These are phyloP conservation scores for Naganishia vishniacii DNA, from an alignment of 768 basidiomycete species.

Conservation along the genomic window DNA sequence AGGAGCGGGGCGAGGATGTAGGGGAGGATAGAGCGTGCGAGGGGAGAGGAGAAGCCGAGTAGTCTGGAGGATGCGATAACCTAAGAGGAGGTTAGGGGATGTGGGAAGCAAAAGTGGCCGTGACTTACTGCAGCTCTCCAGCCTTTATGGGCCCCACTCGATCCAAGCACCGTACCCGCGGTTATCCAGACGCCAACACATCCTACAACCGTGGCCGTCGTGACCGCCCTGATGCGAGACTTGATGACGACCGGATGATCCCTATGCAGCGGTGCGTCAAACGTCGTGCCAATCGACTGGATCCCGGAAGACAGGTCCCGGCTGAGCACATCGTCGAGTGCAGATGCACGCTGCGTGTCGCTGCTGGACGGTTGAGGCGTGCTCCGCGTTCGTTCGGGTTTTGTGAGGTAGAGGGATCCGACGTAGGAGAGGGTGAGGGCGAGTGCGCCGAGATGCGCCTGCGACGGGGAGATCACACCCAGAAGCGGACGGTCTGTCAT, in stretches of 20 bases:
- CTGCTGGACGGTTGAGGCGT: too few relatives aligned
- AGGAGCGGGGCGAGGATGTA: constrained; percentile 67
- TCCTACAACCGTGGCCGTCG: constrained; percentile 59
- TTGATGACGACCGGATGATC: constrained; percentile 80
- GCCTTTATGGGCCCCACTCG: too few relatives aligned
- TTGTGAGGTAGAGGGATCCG: constrained; percentile 68
- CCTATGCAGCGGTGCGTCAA: constrained; percentile 56
- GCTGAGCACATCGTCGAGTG: constrained; percentile 31
- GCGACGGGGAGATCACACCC: constrained; percentile 25
- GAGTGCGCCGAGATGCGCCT: constrained; percentile 58
- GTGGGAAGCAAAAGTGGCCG: not conserved
- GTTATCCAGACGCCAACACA: constrained; percentile 54
- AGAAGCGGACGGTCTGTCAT: not conserved
- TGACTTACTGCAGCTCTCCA: not conserved
- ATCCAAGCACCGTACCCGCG: constrained; percentile 26
- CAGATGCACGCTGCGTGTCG: too few relatives aligned
- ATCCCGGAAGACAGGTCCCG: constrained; percentile 21
- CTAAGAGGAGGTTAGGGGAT: not conserved
- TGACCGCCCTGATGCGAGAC: constrained; percentile 67
- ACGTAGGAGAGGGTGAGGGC: constrained; percentile 67
- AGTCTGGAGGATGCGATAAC: constrained; percentile 22
- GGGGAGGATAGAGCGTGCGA: constrained; percentile 40
- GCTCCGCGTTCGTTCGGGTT: constrained; percentile 6
- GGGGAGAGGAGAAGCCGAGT: constrained; percentile 21
- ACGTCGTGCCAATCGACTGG: not conserved